Evolutionary conservation across 441 rosid species (phyloP).

Genomic region (Eutrema salsugineum): DNA sequence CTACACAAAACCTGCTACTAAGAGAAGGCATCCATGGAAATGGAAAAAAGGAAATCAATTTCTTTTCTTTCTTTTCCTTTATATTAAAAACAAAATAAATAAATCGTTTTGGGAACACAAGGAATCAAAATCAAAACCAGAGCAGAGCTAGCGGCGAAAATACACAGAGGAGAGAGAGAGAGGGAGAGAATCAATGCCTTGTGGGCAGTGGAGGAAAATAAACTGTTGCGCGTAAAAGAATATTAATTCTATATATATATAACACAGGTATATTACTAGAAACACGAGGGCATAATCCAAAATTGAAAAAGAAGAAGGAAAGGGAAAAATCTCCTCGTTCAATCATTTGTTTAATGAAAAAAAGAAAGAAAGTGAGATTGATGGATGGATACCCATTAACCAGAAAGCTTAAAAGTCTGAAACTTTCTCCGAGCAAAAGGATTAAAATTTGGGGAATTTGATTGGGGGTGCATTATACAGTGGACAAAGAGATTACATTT

Average conservation of each 20-base stretch:
- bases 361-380: not conserved
- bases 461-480: not conserved
- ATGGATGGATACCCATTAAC: constrained; percentile 20
- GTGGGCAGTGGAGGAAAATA: constrained; percentile 11
- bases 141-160: constrained; percentile 26
- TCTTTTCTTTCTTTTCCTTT: not conserved
- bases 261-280: constrained; percentile 10
- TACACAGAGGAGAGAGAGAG: constrained; percentile 17
- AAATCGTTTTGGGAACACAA: constrained; percentile 27
- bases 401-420: constrained; percentile 14
- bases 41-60: constrained; percentile 13
- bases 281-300: constrained; percentile 15
- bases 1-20: constrained; percentile 12
- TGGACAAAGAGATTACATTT: constrained; percentile 14
- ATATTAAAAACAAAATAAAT: constrained; percentile 1
- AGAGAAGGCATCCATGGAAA: constrained; percentile 13
- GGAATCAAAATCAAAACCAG: constrained; percentile 26
- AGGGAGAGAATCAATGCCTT: constrained; percentile 27
- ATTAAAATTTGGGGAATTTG: not conserved
- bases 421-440: constrained; percentile 7
- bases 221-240: constrained; percentile 10
- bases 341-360: constrained; percentile 14
- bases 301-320: constrained; percentile 12
- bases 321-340: constrained; percentile 12
- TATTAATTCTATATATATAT: constrained; percentile 7